These are phyloP conservation scores for Chaetomium fimeti DNA, from an alignment of 495 filamentous ascomycete genomes.

Conservation along the genomic window DNA sequence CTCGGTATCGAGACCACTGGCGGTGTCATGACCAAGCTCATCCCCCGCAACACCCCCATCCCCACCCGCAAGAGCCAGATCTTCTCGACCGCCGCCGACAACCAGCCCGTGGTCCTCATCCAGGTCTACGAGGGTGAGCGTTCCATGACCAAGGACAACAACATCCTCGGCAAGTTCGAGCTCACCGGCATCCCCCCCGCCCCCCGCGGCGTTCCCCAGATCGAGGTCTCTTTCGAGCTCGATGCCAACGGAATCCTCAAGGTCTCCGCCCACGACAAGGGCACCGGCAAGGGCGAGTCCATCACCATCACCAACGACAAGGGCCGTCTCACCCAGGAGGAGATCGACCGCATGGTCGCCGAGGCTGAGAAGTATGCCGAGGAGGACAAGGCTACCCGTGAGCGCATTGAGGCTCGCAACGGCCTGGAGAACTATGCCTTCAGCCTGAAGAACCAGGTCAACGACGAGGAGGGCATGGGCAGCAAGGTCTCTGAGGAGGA, in stretches of 20 bases:
- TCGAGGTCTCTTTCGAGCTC: constrained; percentile 95
- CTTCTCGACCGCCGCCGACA: constrained; percentile 96
- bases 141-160: constrained; percentile 95
- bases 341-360: constrained; percentile 96
- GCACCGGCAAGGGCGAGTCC: constrained; percentile 91
- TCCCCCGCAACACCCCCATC: constrained; percentile 92
- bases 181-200: constrained; percentile 92
- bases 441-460: constrained; percentile 98
- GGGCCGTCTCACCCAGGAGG: constrained; percentile 90
- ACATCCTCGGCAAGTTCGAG: constrained; percentile 96
- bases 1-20: constrained; percentile 98
- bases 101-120: constrained; percentile 96
- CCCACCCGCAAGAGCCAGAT: constrained; percentile 97
- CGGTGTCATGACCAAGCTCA: constrained; percentile 97
- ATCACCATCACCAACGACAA: constrained; percentile 99
- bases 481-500: constrained; percentile 98
- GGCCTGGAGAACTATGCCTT: constrained; percentile 95
- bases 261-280: constrained; percentile 93
- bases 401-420: constrained; percentile 93
- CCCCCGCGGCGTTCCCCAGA: constrained; percentile 93
- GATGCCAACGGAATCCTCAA: constrained; percentile 98
- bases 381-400: constrained; percentile 96
- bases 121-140: constrained; percentile 98
- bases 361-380: constrained; percentile 98
- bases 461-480: constrained; percentile 91